phyloP scores from a whole-genome alignment of 768 basidiomycete genomes.

The Cystofilobasidium ferigula region DNA sequence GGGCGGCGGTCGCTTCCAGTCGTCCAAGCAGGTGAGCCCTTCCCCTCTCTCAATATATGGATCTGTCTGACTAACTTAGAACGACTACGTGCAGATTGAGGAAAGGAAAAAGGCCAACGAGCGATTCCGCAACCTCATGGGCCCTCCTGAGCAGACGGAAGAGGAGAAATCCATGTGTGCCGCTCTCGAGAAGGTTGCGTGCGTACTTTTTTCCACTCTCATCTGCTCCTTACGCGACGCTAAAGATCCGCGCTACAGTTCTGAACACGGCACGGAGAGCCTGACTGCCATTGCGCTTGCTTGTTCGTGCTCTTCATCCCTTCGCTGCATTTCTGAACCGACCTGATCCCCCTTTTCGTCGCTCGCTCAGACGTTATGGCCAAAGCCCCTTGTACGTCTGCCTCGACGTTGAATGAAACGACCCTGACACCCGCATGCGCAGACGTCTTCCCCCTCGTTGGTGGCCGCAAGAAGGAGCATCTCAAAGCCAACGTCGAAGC shows the following conservation, averaged over 20 bases:
- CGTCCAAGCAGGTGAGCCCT: constrained; percentile 22
- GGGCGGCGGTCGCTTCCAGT: constrained; percentile 26
- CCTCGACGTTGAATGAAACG: background rate
- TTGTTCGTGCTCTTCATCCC: background rate
- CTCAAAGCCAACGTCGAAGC: constrained; percentile 18
- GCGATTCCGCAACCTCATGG: constrained; percentile 2
- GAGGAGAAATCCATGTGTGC: constrained; percentile 10
- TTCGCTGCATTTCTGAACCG: background rate
- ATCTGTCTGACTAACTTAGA: background rate
- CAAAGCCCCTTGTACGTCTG: constrained; percentile 9
- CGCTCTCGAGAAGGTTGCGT: constrained; percentile 11
- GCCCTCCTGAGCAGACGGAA: constrained; percentile 3
- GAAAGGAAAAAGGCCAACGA: constrained; percentile 5
- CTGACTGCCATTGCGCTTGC: constrained; percentile 13
- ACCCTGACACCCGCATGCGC: background rate
- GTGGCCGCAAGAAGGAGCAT: constrained; percentile 22
- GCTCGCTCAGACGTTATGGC: background rate
- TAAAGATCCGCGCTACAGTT: too few relatives aligned
- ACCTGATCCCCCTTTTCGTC: background rate
- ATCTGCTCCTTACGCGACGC: too few relatives aligned
- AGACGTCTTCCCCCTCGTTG: constrained; percentile 23
- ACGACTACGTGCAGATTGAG: too few relatives aligned
- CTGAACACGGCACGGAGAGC: constrained; percentile 1
- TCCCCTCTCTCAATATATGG: background rate
- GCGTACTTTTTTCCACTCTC: background rate